Evolutionary conservation across 176 grass and related monocot genomes (phyloP), one percentile per base, ranked within the genome.

Genomic region (Oryza coarctata): DNA sequence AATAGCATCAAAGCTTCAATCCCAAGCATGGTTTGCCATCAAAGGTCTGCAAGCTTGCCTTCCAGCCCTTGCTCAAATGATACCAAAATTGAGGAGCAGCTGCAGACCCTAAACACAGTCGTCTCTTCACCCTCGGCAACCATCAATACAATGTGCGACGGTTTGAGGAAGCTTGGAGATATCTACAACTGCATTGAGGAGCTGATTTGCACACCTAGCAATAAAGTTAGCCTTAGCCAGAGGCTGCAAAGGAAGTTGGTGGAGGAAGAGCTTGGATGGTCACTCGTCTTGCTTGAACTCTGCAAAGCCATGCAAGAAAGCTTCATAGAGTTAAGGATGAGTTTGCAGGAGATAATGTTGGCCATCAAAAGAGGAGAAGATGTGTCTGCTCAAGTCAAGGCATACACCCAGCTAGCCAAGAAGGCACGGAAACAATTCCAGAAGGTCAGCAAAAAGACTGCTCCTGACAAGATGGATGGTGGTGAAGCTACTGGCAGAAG

Each of bases 1-100:
- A 63, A 22, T 49, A 81, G 20, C 25, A 73, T 41, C 26, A 63
- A 25, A 87, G 18, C 68, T 79, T 70, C 68, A 20, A 55, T 49
- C 34, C 26, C 6, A 34, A 89, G 68, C 64, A 92, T 89, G 90
- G 80, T 71, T 81, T 80, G 45, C 68, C 87, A 89, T 79, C 31
- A 74, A 55, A 88, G 84, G 76, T 87, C 91, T 31, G 5, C 82
- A 70, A 93, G 87, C 31, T 50, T 69, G 73, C 87, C 91, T 44
- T 86, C 87, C 0, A 87, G 77, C 23, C 81, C 81, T 67, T 61
- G 82, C 35, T 80, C 87, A n/a, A 66, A 74, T 17, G 32, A 76
- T 4, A 9, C 65, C 12, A 66, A 72, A 14, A 27, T 89, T 2
- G 72, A 89, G 47, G 35, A 82, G 66, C 65, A 85, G 73, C 77